Evolutionary conservation across 2,329 filamentous ascomycete species (phyloP), one percentile per base, ranked within the genome.

Genomic region (Zalaria sp.): DNA sequence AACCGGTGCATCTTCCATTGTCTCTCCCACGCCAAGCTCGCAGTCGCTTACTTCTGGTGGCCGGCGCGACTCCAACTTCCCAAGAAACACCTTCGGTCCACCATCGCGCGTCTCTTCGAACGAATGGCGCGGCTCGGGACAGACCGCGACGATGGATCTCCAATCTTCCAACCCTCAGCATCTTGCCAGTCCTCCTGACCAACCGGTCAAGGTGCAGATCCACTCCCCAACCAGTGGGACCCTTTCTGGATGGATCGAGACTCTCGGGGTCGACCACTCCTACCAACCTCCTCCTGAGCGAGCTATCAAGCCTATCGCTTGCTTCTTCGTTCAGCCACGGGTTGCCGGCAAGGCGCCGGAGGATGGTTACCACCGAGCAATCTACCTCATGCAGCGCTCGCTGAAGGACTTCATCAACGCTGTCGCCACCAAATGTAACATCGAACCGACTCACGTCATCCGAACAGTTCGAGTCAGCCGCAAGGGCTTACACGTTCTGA

Each of bases 161-260:
- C 60, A 62, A 44, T 40, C 47, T 3, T 40, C 47, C 5, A 46
- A 49, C 27, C 57, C 58, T 8, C 65, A 64, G 48, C 63, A 61
- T 42, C 51, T 62, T 34, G 66, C 59, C 7, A 67, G 60, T 39
- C 66, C 68, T 18, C 65, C 68, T 47, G 70, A 61, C 60, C 72
- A 69, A 32, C 61, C 51, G 56, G 78, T 59, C 58, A 83, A 71
- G 48, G 58, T 76, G n/a, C 68, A 68, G 50, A 60, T 55, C 35
- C 69, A 71, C 49, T 70, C 68, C 0, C 76, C 79, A 41, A 73
- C 77, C 25, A 66, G 75, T 31, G 80, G 80, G 6, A 76, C 73
- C 25, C 66, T 87, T 27, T 81, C 77, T 46, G 82, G 83, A 4
- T 94, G 83, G 79, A 91, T 96, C 47, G 87, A 95, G 57, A 86